These are phyloP conservation scores for Heteromeles arbutifolia DNA, from an alignment of 306 rosid genomes.

Conservation along the genomic window DNA sequence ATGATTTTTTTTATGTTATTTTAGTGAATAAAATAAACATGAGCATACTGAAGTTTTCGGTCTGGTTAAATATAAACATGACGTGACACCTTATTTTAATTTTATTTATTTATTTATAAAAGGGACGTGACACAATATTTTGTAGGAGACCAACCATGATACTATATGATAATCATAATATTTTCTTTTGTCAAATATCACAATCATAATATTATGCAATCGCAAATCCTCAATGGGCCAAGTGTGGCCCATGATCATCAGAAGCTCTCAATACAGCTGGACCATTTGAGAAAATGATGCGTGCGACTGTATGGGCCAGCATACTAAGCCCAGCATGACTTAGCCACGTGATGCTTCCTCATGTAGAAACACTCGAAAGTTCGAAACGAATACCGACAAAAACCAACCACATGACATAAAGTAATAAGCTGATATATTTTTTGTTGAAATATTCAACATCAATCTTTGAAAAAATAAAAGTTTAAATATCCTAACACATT, in stretches of 20 bases:
- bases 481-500: too few species aligned
- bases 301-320: background rate
- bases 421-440: background rate
- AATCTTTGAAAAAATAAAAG: too few species aligned
- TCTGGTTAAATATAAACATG: background rate
- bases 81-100: background rate
- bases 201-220: background rate
- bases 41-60: background rate
- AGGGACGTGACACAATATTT: background rate
- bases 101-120: background rate
- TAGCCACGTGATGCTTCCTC: constrained; percentile 19
- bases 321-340: background rate
- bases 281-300: constrained; percentile 12
- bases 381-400: background rate
- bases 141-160: background rate
- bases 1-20: too few species aligned
- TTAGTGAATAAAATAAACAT: too few species aligned
- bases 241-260: background rate
- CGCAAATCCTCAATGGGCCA: background rate
- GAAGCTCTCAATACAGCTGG: background rate
- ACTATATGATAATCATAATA: background rate
- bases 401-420: background rate
- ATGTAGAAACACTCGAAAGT: background rate
- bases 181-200: too few species aligned
- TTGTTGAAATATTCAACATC: too few species aligned